Base-by-base conservation (phyloP, 495 filamentous ascomycete genomes). In the Tetracladium setigerum region DNA sequence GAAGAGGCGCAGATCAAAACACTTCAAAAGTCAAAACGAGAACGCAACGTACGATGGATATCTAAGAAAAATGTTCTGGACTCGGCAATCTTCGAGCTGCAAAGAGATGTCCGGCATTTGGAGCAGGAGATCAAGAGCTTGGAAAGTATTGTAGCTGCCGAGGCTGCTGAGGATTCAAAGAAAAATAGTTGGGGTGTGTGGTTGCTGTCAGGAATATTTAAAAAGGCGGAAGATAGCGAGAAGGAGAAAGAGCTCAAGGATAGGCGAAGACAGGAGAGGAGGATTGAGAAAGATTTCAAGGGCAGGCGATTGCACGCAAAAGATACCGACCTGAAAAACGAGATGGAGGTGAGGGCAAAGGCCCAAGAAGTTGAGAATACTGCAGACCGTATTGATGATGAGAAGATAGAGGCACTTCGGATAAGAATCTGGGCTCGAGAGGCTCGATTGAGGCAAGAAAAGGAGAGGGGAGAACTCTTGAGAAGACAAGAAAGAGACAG, bases 231-330 rank as follows among this genome's bases (percentile, higher is more conserved):
- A 52, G 50, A 58, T 15, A 59, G 40, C 27, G 57, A 61, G 24
- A 57, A 64, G 38, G 60, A 62, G 44, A 65, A 62, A 41, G 55
- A 39, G 50, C 35, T 41, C 12, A 63, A 61, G 41, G 58, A 57
- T 35, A 59, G 55, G 36, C 45, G 38, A 41, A 61, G 48, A 37
- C 50, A 56, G 54, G 58, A 62, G 51, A 63, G 62, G 47, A 58
- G 41, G 52, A 56, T 55, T 41, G 45, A 55, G 45, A 57, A 50
- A 49, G 52, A 57, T 36, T 47, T 63, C 44, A 65, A 60, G 52
- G 54, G 62, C 41, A 43, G 54, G 38, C 50, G 51, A 47, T 37
- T 63, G 54, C 38, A 38, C 24, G 19, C 18, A 24, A 49, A 46
- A 46, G 40, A 56, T 22, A 27, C 35, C 7, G 46, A 54, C 2